These are phyloP conservation scores for Lactarius psammicola DNA, from an alignment of 768 basidiomycete genomes.

Conservation along the genomic window DNA sequence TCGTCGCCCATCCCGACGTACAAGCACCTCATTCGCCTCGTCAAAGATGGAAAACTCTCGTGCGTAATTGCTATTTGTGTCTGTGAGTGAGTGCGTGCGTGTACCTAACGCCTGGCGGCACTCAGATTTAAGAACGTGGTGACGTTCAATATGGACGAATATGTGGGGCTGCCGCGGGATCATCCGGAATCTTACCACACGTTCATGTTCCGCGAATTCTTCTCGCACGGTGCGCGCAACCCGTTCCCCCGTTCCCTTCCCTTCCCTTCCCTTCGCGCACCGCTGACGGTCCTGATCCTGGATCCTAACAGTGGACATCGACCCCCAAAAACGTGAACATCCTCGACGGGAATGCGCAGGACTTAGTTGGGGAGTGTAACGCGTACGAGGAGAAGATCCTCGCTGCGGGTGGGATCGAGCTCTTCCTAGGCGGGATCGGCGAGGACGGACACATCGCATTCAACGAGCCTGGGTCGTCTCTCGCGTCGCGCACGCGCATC, in stretches of 20 bases:
- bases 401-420: constrained; percentile 77
- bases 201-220: constrained; percentile 93
- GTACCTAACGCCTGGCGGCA: background rate
- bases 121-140: constrained; percentile 82
- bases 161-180: constrained; percentile 76
- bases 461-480: constrained; percentile 88
- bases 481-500: constrained; percentile 83
- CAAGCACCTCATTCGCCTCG: constrained; percentile 72
- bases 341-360: constrained; percentile 74
- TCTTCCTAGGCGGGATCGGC: constrained; percentile 92
- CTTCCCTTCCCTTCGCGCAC: background rate
- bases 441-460: constrained; percentile 94
- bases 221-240: constrained; percentile 67
- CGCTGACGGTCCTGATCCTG: too few relatives aligned
- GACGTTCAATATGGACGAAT: constrained; percentile 95
- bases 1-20: constrained; percentile 89
- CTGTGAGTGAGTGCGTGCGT: background rate
- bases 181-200: constrained; percentile 91
- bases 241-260: too few relatives aligned
- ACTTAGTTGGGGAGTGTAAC: constrained; percentile 78
- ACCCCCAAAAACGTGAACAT: constrained; percentile 57
- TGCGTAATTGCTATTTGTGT: constrained; percentile 45
- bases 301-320: constrained; percentile 15
- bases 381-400: constrained; percentile 78
- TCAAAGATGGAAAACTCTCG: constrained; percentile 76